Evolutionary conservation across 345 rosid genomes (phyloP), one percentile per base, ranked within the genome.

Genomic region (Xanthoceras sorbifolium): DNA sequence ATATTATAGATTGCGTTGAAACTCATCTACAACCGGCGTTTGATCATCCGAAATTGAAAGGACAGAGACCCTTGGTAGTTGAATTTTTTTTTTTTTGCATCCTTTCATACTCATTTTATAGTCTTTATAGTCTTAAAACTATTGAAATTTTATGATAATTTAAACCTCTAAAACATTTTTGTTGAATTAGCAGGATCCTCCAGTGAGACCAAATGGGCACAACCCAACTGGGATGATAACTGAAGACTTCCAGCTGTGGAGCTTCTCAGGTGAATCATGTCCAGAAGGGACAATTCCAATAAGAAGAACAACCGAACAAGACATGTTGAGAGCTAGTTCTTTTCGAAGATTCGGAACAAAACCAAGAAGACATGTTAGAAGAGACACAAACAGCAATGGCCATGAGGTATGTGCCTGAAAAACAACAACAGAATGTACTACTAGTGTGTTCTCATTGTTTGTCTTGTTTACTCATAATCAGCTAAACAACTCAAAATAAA

Each of bases 271-370:
- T 2, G 95, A 89, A 76, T 78, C 87, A 40, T 96, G 99, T 59
- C 99, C 97, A 1, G 90, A 88, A 75, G 99, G 97, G 72, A 92
- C 99, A 50, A 66, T 96, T 65, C 99, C 99, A n/a, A 84, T 96
- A 2, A 86, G 99, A 84, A 90, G 97, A 91, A 94, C 97, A 75
- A 89, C 82, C 2, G 97, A 94, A 83, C 68, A 88, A 74, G 99
- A 94, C 76, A 80, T 96, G 86, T 36, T 96, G 46, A 85, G 99
- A 81, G 97, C 97, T 10, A 90, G 86, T 75, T 91, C 95, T 62
- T 7, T 87, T 7, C 65, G 75, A 32, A 84, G 91, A 80, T 94
- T 90, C 64, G 98, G 98, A 73, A 91, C 87, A 76, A 94, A 90
- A 86, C 62, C 46, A 32, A 76, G 87, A 26, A 88, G 88, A 72